Base-by-base conservation (phyloP, 768 basidiomycete species). In the Russula dissimulans region DNA sequence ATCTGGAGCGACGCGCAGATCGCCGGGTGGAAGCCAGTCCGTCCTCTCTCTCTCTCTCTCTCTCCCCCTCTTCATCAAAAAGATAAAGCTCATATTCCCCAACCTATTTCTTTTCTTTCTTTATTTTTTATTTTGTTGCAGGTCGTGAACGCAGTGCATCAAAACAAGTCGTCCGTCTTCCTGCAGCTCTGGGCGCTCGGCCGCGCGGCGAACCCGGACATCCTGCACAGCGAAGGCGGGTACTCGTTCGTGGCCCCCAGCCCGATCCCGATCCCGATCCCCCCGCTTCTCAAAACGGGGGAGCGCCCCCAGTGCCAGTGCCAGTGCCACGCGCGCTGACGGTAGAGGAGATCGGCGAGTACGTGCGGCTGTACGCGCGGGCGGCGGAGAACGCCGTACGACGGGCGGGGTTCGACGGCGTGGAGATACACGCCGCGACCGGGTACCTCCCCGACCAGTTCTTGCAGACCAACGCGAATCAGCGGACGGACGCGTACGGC, bases 1-100 rank as follows among this genome's bases (percentile, higher is more conserved):
- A 80, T 88, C 54, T 88, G 79, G 75, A 81, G 69, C 29, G 69
- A 78, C 5, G 81, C 78, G 36, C 88, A 91, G 63, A 77, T 77
- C 32, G 60, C 66, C 7, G 75, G 64, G 0, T 84, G 83, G 84
- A 80, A 77, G 64, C 64, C 69, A 67, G 79, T 78, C 43, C 29
- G 73, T 46, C 43, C 1, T 22, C 29, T 42, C 5, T 2, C 10
- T 12, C 1, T 31, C 2, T 9, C 3, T n/a, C n/a, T n/a, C n/a
- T n/a, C n/a, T n/a, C n/a, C n/a, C n/a, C 36, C 3, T 38, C 36
- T 14, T 41, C 39, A 12, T 41, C 15, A 26, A 26, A 26, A 26
- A 26, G 22, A 26, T 26, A 26, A 26, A 26, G 22, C 22, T 26
- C 22, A 26, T 26, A 26, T 26, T 26, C 22, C 22, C 22, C 22